phyloP scores from a whole-genome alignment of 192 early-diverging fungal genomes.

The Coemansia sp. region DNA sequence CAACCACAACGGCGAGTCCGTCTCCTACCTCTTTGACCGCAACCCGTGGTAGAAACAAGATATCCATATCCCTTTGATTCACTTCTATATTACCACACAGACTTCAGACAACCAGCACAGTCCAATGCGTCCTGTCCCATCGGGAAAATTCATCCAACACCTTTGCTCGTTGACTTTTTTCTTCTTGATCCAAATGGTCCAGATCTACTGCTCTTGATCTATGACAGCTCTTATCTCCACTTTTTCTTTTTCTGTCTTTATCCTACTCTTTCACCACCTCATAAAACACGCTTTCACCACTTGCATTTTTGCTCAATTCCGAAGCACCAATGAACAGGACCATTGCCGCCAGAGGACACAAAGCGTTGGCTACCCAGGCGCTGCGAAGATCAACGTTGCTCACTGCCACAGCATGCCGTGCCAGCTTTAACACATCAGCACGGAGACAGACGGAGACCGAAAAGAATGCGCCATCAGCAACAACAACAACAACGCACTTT shows the following conservation, averaged over 20 bases:
- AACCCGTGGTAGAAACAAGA: conserved; percentile 26
- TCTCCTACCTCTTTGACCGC: conserved; percentile 83
- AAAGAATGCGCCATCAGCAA: not conserved
- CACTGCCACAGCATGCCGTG: not conserved
- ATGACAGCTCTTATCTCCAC: too few relatives aligned
- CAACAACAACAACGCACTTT: conserved; percentile 77
- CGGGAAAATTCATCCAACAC: too few relatives aligned
- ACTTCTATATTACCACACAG: too few relatives aligned
- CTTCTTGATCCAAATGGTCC: too few relatives aligned
- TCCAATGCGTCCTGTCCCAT: too few relatives aligned
- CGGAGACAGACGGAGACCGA: not conserved
- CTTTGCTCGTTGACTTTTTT: too few relatives aligned
- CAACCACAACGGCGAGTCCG: conserved; percentile 92
- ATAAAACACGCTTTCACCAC: too few relatives aligned
- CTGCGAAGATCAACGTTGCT: not conserved
- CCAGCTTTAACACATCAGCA: not conserved
- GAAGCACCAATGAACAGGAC: not conserved
- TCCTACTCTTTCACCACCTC: too few relatives aligned
- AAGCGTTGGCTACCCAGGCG: not conserved
- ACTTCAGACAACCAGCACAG: too few relatives aligned
- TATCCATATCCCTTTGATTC: too few relatives aligned
- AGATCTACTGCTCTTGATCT: too few relatives aligned
- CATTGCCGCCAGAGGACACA: not conserved
- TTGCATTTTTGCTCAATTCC: not conserved
- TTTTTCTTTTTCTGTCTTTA: too few relatives aligned